Conservation (phyloP, 2,329 filamentous ascomycete genomes). For the Fusarium heterosporum region DNA sequence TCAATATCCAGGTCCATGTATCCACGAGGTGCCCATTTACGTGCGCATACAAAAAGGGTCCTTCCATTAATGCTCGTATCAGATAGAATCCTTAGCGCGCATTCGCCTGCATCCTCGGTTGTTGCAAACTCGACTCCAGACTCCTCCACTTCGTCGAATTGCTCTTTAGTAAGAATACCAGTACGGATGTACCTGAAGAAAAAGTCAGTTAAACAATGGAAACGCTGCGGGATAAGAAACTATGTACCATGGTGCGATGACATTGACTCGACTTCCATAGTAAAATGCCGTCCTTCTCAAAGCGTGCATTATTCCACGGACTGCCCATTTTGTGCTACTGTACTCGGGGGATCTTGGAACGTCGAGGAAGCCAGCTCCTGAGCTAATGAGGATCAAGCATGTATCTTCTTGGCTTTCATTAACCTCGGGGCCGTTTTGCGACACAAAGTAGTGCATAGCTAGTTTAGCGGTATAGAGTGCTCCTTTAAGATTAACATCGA, state of each 20-base stretch:
- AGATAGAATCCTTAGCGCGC: neutral
- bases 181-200: constrained; percentile 3
- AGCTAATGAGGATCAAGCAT: constrained; percentile 3
- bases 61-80: neutral
- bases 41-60: neutral
- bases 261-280: constrained; percentile 5
- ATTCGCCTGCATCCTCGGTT: constrained; percentile 2
- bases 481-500: neutral
- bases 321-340: constrained; percentile 16
- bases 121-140: constrained; percentile 3
- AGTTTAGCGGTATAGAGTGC: neutral
- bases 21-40: constrained; percentile 6
- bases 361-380: neutral
- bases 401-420: neutral
- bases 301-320: constrained; percentile 16
- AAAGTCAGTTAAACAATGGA: fast-evolving
- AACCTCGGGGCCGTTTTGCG: neutral
- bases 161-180: neutral
- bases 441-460: constrained; percentile 7
- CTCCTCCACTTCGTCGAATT: neutral
- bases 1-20: constrained; percentile 1
- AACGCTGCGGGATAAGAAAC: no score
- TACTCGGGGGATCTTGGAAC: constrained; percentile 7
- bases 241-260: constrained; percentile 5
- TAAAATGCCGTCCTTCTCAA: constrained; percentile 2